Conservation (phyloP, 1,284 basidiomycete genomes). For the Apiotrichum sp. region DNA sequence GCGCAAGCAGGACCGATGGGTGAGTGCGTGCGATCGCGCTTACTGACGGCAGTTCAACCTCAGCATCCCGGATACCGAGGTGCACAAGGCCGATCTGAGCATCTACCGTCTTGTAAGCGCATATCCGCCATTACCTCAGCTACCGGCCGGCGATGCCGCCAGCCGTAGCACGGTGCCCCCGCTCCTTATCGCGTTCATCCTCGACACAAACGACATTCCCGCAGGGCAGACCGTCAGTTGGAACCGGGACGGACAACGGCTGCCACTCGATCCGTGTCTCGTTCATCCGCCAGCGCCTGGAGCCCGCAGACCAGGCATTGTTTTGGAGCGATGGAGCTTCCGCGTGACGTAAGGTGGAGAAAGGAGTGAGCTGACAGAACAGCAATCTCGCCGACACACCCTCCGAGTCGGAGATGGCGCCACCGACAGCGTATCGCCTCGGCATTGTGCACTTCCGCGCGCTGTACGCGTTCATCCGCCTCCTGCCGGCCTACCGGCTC, state of each 20-base stretch:
- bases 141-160: slow-evolving; percentile 3
- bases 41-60: slow-evolving; percentile 37
- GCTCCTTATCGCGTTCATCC: slow-evolving; percentile 42
- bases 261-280: slow-evolving; percentile 25
- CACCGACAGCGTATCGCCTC: slow-evolving; percentile 38
- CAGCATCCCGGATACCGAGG: slow-evolving; percentile 37
- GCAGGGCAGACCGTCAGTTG: slow-evolving; percentile 38
- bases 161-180: slow-evolving; percentile 35
- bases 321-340: slow-evolving; percentile 45
- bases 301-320: slow-evolving; percentile 31
- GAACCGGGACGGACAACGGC: slow-evolving; percentile 26
- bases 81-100: slow-evolving; percentile 39
- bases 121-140: slow-evolving; percentile 14
- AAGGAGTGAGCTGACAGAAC: slow-evolving; percentile 20
- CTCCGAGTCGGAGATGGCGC: slow-evolving; percentile 24
- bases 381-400: slow-evolving; percentile 1
- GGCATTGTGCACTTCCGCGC: slow-evolving; percentile 45
- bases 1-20: slow-evolving; percentile 45
- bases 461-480: slow-evolving; percentile 36
- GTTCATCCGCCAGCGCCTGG: slow-evolving; percentile 11
- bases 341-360: slow-evolving; percentile 33
- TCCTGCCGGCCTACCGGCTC: slow-evolving; percentile 40
- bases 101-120: slow-evolving; percentile 38
- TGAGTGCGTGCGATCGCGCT: slow-evolving; percentile 13
- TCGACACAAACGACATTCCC: slow-evolving; percentile 42